Base-by-base conservation (phyloP, 768 basidiomycete genomes). In the Lanmaoa pseudosensibilis region DNA sequence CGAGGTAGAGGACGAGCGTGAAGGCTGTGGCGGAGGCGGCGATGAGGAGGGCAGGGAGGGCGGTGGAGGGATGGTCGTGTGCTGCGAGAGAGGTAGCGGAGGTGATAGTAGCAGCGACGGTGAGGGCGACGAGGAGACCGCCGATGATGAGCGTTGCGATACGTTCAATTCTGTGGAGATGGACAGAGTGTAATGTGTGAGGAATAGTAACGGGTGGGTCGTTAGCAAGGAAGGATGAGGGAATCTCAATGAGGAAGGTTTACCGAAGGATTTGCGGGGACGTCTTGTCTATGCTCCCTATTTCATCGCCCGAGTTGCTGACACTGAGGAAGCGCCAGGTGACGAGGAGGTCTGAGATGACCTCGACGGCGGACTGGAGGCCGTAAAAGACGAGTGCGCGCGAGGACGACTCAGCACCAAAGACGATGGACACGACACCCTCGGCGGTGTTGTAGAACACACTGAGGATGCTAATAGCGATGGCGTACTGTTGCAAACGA, bases 331-430 rank as follows among this genome's bases (percentile, higher is more conserved):
- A 81, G 32, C 79, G 67, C 79, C 80, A 81, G 12, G 77, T 57
- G 25, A 80, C 80, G 15, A 80, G 68, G 45, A 66, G 30, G 4
- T 78, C 72, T 19, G 79, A 80, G 48, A 75, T 65, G 34, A 80
- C 78, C 56, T 80, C 80, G 38, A 80, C 76, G 4, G 62, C 77
- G 0, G 79, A 80, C 41, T 80, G 80, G 16, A 81, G 72, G 1
- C 80, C 79, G 46, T 77, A 81, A 66, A 80, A 80, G 27, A 80
- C 66, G 39, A 80, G 73, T 8, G 80, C 73, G 5, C 67, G 71
- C 1, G 79, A 80, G 4, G 72, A 70, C 12, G 78, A 75, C 33
- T 79, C 78, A 50, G 73, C 69, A 1, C 80, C 79, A 48, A 80
- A 77, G 19, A 74, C 65, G 36, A 80, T 69, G 8, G 79, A 80